phyloP scores from a whole-genome alignment of 768 basidiomycete genomes.

The Lentinula aciculospora region DNA sequence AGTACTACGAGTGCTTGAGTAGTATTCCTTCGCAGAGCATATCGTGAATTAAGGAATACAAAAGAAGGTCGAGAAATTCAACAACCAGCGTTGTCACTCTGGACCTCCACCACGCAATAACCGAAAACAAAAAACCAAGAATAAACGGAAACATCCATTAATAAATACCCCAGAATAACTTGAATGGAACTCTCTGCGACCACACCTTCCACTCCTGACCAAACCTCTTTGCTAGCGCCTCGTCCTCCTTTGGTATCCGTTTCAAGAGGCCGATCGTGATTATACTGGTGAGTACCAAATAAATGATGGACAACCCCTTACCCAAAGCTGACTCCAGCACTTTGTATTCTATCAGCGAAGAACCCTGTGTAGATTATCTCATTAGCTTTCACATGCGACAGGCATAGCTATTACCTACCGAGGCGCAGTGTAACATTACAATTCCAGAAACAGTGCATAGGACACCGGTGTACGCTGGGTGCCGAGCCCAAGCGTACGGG shows the following conservation, averaged over 20 bases:
- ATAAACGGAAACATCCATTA: conserved; percentile 14
- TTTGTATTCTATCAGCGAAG: conserved; percentile 30
- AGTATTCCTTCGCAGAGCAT: too few relatives aligned
- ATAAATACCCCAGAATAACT: conserved; percentile 41
- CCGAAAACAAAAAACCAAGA: too few relatives aligned
- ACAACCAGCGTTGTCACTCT: too few relatives aligned
- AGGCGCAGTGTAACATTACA: conserved; percentile 14
- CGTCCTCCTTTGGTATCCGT: conserved; percentile 42
- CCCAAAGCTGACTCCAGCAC: conserved; percentile 27
- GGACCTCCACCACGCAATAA: too few relatives aligned
- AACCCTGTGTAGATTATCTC: conserved; percentile 25
- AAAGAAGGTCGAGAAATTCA: too few relatives aligned
- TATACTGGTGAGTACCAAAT: conserved; percentile 21
- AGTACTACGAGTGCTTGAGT: too few relatives aligned
- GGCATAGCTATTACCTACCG: conserved; percentile 4
- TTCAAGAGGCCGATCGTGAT: conserved; percentile 29
- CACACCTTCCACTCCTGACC: conserved; percentile 38
- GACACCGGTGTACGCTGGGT: conserved; percentile 46
- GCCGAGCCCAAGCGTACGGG: conserved; percentile 42
- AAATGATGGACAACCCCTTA: conserved; percentile 18
- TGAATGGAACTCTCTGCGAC: conserved; percentile 40
- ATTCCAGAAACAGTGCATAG: conserved; percentile 29
- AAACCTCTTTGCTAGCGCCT: conserved; percentile 31
- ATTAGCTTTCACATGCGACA: background rate
- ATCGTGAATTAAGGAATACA: too few relatives aligned